These are phyloP conservation scores for Hericium rajendrae DNA, from an alignment of 768 basidiomycete genomes.

Conservation along the genomic window DNA sequence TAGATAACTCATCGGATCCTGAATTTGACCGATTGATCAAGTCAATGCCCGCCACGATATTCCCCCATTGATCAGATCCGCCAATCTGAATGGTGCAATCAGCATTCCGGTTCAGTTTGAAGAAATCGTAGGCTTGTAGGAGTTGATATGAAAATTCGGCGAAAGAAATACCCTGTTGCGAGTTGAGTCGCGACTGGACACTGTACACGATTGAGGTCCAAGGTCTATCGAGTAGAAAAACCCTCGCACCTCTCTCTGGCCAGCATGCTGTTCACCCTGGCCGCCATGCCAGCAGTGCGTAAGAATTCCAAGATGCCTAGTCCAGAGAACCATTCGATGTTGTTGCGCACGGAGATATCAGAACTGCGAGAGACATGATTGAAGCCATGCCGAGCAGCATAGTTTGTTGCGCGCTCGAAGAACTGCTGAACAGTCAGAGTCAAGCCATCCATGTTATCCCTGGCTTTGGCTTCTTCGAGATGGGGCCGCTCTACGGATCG, in stretches of 20 bases:
- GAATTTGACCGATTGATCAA: constrained; percentile 58
- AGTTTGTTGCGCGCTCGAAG: constrained; percentile 54
- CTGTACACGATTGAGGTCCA: constrained; percentile 28
- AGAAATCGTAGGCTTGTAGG: constrained; percentile 94
- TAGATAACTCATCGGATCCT: constrained; percentile 1
- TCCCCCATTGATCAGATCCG: constrained; percentile 98
- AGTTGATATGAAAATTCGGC: constrained; percentile 98
- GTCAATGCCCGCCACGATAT: constrained; percentile 89
- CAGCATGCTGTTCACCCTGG: constrained; percentile 84
- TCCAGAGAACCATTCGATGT: constrained; percentile 69
- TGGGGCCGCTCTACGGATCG: constrained; percentile 71
- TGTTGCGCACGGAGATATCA: constrained; percentile 40
- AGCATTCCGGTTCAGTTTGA: constrained; percentile 52
- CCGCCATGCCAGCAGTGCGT: constrained; percentile 66
- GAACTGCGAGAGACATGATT: constrained; percentile 16
- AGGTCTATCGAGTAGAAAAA: neutral
- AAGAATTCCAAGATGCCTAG: constrained; percentile 79
- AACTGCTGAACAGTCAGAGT: constrained; percentile 59
- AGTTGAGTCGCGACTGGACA: constrained; percentile 69
- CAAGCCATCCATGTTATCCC: constrained; percentile 57
- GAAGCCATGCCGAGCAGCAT: constrained; percentile 32
- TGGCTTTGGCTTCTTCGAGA: constrained; percentile 48
- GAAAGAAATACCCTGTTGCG: constrained; percentile 89
- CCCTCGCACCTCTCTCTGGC: constrained; percentile 70
- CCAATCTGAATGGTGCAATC: constrained; percentile 84